Base-by-base conservation (phyloP, 495 filamentous ascomycete genomes). In the Pseudevernia furfuracea region DNA sequence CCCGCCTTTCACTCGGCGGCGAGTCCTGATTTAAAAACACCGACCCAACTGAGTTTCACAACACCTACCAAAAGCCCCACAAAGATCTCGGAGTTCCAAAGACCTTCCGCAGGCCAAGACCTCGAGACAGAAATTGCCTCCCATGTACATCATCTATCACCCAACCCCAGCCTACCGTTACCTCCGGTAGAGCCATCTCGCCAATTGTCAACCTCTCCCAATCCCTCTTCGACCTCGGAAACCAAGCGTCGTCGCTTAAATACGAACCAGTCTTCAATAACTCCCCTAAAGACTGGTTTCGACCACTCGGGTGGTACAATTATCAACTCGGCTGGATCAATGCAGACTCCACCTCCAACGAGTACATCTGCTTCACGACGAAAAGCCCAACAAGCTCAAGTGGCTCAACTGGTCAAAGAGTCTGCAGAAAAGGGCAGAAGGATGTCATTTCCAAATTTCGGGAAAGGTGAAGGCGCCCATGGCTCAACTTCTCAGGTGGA, bases 281-380 rank as follows among this genome's bases (percentile, higher is more conserved):
- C 74, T 72, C 9, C 64, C 72, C 15, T 65, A 72, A 59, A 84
- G 72, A 64, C 80, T 78, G 57, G 71, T 75, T 65, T 72, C 74
- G 56, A 64, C 36, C 41, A 41, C 1, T 49, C 41, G 25, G 14
- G 44, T 30, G 34, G 32, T 10, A 14, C 55, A 15, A 46, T 44
- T 39, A 60, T 76, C 64, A 67, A 64, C 37, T 82, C 80, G 14
- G 80, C 80, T 28, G 76, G 80, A 34, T 85, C 83, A 4, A 87
- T 87, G 77, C 84, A 87, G 73, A 88, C 85, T 23, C 85, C 85
- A 19, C 85, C 85, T 48, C 85, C 85, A 1, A 87, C 84, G 41
- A 81, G 84, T 71, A 83, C 83, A 41, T 83, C 83, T 9, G 55
- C 66, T 44, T 67, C 70, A 48, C 59, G 67, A 32, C 73, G 73